Percentiles rank a stretch among this genome's conserved stretches.
Conservation (phyloP, 306 rosid genomes). For the Urtica urens region DNA sequence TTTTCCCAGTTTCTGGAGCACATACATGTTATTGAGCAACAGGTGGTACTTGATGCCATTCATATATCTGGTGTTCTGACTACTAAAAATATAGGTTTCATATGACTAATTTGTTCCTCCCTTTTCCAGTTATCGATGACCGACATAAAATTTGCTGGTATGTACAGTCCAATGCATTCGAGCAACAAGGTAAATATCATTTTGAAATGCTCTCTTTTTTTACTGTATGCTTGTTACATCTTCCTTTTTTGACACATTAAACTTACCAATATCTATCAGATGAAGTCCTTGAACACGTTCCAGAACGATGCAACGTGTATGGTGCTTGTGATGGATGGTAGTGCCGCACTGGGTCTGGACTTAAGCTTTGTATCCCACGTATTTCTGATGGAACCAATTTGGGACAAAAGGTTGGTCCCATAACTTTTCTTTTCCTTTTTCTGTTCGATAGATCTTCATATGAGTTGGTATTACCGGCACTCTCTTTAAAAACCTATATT, state of each 20-base stretch:
- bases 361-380: conserved; percentile 86
- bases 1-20: conserved; percentile 99
- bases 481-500: too few relatives aligned
- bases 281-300: conserved; percentile 71
- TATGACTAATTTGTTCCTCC: conserved; percentile 10
- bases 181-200: conserved; percentile 50
- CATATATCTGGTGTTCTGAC: conserved; percentile 5
- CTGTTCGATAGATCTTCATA: too few relatives aligned
- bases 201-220: background rate
- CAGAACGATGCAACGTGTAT: conserved; percentile 72
- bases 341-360: conserved; percentile 98
- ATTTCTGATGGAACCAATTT: conserved; percentile 92
- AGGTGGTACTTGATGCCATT: conserved; percentile 32
- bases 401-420: conserved; percentile 75
- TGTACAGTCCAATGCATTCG: conserved; percentile 94
- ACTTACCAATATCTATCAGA: conserved; percentile 34
- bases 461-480: too few relatives aligned
- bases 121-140: conserved; percentile 58
- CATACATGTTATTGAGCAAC: conserved; percentile 92
- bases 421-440: background rate
- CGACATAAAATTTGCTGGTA: conserved; percentile 72
- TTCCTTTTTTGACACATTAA: conserved; percentile 2
- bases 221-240: background rate
- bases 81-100: conserved; percentile 14
- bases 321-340: conserved; percentile 97